Evolutionary conservation across 2,329 filamentous ascomycete genomes (phyloP), one percentile per base, ranked within the genome.

Genomic region (Fusarium oxysporum): DNA sequence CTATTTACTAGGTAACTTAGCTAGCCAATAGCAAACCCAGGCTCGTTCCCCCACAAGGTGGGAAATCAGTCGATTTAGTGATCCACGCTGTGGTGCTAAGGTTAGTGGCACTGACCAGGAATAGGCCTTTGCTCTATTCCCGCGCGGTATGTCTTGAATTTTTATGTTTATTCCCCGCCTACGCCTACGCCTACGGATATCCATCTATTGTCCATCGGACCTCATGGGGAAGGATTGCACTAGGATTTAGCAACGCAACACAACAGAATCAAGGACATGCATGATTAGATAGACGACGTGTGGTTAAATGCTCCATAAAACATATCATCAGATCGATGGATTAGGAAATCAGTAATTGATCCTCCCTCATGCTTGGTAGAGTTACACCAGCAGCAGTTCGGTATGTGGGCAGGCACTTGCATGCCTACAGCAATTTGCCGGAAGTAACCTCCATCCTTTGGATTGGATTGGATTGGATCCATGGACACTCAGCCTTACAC

Each of bases 401-500:
- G 41, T 33, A 48, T 56, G 48, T 56, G 48, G 48, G 23, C 32
- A 40, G n/a, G 28, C 23, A 41, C 25, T 41, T 47, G 50, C 48
- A 62, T 65, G 30, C 30, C 47, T 51, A 65, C 55, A 61, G 38
- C 32, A 64, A 64, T 64, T 60, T 64, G 57, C 58, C 62, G 40
- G 62, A 47, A 51, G 54, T 44, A 51, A 50, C 60, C 37, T 37
- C 37, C 55, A 41, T 61, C 48, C 38, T 33, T 48, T 47, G 44
- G 45, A n/a, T 32, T 32, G 32, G 32, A 21, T n/a, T 38, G 37
- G 37, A 38, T 23, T 19, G 35, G 16, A 21, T 35, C 35, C 10
- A 40, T 43, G 38, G n/a, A 40, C n/a, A 38, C 53, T 71, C 68
- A 71, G 68, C 59, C 60, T 76, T 75, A 76, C 30, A 69, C 74